Base-by-base conservation (phyloP, 208 protist species). In the Naegleria fowleri region DNA sequence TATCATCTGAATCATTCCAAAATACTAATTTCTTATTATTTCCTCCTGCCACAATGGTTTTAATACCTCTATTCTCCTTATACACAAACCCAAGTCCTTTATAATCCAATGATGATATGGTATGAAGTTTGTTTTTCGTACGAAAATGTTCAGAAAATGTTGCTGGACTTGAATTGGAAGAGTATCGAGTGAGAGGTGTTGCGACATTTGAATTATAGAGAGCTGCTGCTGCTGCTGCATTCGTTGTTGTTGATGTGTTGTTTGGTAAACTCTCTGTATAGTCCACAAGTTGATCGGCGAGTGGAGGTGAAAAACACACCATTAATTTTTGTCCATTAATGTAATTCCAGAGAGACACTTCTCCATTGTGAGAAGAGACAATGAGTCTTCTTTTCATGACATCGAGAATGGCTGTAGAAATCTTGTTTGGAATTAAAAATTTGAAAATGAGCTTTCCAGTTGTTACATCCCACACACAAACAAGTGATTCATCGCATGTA, bases 401-500 rank as follows among this genome's bases (percentile, higher is more conserved):
- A 87, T 87, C 83, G 29, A 87, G 40, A 40, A 25, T n/a, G 43
- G 40, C 36, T 51, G 9, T 38, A 36, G 33, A 40, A 87, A 87
- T 51, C 13, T 33, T 38, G 22, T 51, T 87, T 33, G 7, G 40
- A 51, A 87, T n/a, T 51, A n/a, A 0, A 51, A 87, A 87, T 51
- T 87, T 87, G 33, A 87, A 51, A n/a, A 87, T 19, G 7, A 87
- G 52, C 36, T n/a, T 51, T 48, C 83, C 83, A 29, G 83, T 87
- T 19, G 33, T 33, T 2, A 48, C 19, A 9, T 87, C 83, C 83
- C 83, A 87, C 3, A 36, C 33, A 51, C 39, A 40, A 41, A 87
- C 33, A n/a, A 51, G 11, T 29, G 13, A 51, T 15, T 87, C 83
- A 51, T 87, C 83, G 9, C 15, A 40, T 16, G 83, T 52, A 29